Base-by-base conservation (phyloP, 306 rosid genomes). In the Castanopsis chinensis region DNA sequence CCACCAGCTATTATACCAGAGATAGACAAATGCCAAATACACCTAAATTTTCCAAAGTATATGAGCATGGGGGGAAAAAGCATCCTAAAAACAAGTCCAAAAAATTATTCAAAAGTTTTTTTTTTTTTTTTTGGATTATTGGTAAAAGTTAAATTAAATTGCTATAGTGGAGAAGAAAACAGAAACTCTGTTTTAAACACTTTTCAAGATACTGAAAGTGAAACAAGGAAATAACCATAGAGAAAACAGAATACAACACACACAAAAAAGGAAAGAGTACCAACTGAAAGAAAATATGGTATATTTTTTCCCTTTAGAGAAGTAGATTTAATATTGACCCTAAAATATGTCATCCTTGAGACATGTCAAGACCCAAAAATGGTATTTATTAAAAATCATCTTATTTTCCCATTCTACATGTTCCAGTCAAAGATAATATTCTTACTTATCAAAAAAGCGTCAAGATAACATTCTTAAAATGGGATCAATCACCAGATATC, bases 1-100 rank as follows among this genome's bases (percentile, higher is more conserved):
- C 77, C 83, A 76, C 75, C 70, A 58, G 55, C 32, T 20, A 67
- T 57, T 84, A 72, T 3, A 69, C 56, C 57, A 77, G 79, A 78
- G 18, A 69, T 69, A 72, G 27, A 74, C 63, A 77, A 77, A 58
- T 78, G 63, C 80, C 75, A 79, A 82, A 14, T 74, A 20, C 67
- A 43, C 73, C 54, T 81, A 55, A 1, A 78, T 72, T 70, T 69
- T 61, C 85, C 76, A 33, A 41, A 41, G 41, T 35, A 72, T 57
- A 54, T 59, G 67, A 78, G 21, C 15, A 35, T 69, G 80, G 63
- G 80, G 57, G 5, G 35, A 58, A 60, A 52, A 60, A 19, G 15
- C 54, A 4, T 32, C 76, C 17, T 21, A 33, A 74, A 5, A 6
- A 37, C n/a, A 23, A 33, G 55, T 20, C n/a, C 55, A 69, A 33